Evolutionary conservation across 2,329 filamentous ascomycete genomes (phyloP), one percentile per base, ranked within the genome.

Genomic region (Penicillium sp.): DNA sequence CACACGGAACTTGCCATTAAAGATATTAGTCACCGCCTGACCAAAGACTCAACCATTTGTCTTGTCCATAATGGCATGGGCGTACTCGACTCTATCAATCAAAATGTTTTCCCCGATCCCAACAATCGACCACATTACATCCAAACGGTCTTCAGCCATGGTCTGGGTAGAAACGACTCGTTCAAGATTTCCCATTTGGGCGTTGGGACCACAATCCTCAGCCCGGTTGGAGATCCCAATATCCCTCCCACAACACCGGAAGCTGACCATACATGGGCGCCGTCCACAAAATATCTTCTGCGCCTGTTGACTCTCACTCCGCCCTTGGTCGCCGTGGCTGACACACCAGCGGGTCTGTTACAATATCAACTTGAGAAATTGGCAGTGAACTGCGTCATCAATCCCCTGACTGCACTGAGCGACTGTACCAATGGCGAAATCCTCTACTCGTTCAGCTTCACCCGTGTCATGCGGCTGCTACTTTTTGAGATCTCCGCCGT

Each of bases 1-100:
- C 77, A 84, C 38, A 89, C 90, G 0, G 73, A 90, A n/a, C 77
- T 82, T 1, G 88, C 89, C 41, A 74, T 96, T 15, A 78, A 83
- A 7, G 75, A 83, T 1, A 84, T 96, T 52, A 81, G 87, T 2
- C 82, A 86, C 61, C 84, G 90, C 10, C 76, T 96, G n/a, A 81
- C 83, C 43, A 78, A 82, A 3, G 78, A 85, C 29, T 91, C 89
- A 1, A 89, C 90, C 0, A 82, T 96, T 8, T 86, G 89, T 58
- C 83, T 96, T 55, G 73, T 96, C 55, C 89, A 91, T 56, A 90
- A 93, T 61, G 91, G 93, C 1, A 84, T 97, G 74, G 93, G 94
- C 0, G 79, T 91, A 1, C 80, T 91, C n/a, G 92, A 97, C 49
- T 83, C 87, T 49, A 81, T 97, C 41, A 91, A 91, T 66, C 75